phyloP scores from a whole-genome alignment of 805 yeast genomes.

The Candida verbasci region DNA sequence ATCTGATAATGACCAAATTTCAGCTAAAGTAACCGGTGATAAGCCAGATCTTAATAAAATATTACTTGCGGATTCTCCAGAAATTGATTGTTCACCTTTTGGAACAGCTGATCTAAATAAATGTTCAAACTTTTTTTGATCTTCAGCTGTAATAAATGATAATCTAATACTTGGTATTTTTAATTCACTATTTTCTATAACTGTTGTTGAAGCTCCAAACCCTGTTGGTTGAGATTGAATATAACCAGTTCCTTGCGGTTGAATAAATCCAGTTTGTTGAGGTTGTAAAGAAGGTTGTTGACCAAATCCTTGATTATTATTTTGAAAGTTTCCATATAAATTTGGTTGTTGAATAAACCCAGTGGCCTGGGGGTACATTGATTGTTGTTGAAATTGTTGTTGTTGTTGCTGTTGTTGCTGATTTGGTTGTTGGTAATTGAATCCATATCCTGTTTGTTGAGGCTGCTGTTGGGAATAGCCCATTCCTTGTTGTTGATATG shows the following conservation, averaged over 20 bases:
- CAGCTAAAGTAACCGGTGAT: conserved; percentile 69
- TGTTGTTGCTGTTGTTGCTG: conserved; percentile 16
- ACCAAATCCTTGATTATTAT: conserved; percentile 1
- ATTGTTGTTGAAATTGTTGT: conserved; percentile 6
- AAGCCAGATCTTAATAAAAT: conserved; percentile 78
- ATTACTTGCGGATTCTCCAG: conserved; percentile 72
- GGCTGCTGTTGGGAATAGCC: conserved; percentile 10
- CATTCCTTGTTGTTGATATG: conserved; percentile 29
- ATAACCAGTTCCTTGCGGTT: conserved; percentile 32
- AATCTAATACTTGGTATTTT: conserved; percentile 74
- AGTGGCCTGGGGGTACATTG: conserved; percentile 38
- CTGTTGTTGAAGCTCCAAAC: conserved; percentile 28
- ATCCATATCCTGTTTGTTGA: conserved; percentile 17
- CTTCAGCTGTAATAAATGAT: conserved; percentile 78
- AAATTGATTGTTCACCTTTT: conserved; percentile 60
- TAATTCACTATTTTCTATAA: conserved; percentile 50
- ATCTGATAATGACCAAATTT: conserved; percentile 89
- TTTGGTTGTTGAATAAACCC: conserved; percentile 18
- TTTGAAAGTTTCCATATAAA: conserved; percentile 7
- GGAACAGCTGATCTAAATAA: conserved; percentile 77
- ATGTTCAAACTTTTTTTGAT: conserved; percentile 82
- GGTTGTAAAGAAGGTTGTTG: conserved; percentile 12
- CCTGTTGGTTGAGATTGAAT: conserved; percentile 45
- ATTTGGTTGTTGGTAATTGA: conserved; percentile 16
- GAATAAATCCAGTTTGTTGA: conserved; percentile 5